These are phyloP conservation scores for Huntiella savannae DNA, from an alignment of 2,329 filamentous ascomycete genomes.

Conservation along the genomic window DNA sequence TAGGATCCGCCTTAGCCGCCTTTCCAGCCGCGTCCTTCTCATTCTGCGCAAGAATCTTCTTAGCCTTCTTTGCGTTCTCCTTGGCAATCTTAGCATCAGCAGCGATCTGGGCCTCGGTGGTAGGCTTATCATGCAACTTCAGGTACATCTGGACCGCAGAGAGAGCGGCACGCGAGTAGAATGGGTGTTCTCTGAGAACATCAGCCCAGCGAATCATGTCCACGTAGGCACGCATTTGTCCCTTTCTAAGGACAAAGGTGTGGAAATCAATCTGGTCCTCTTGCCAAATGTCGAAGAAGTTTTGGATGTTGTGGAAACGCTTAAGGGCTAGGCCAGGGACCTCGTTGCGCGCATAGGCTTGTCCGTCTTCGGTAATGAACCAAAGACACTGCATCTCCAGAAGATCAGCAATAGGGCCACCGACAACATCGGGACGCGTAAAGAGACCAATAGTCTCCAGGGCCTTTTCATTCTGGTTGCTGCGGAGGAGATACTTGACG, in stretches of 20 bases:
- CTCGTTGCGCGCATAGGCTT: conserved; percentile 66
- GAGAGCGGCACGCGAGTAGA: conserved; percentile 70
- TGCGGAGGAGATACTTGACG: conserved; percentile 88
- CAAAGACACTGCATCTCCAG: conserved; percentile 98
- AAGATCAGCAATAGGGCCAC: conserved; percentile 75
- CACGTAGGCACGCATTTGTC: conserved; percentile 83
- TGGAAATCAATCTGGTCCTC: conserved; percentile 99
- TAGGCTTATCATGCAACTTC: conserved; percentile 54
- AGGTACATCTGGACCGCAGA: conserved; percentile 68
- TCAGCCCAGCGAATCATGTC: conserved; percentile 98
- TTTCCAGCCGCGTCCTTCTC: conserved; percentile 67
- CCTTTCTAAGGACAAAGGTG: conserved; percentile 89
- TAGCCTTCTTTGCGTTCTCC: conserved; percentile 79
- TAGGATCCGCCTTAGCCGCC: conserved; percentile 62
- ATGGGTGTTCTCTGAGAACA: conserved; percentile 74
- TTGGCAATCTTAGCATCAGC: conserved; percentile 51
- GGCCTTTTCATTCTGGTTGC: conserved; percentile 73
- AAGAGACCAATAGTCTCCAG: conserved; percentile 84
- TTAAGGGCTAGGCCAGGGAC: conserved; percentile 78
- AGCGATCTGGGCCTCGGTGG: conserved; percentile 31
- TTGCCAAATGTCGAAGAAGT: conserved; percentile 93
- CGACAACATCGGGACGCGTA: conserved; percentile 74
- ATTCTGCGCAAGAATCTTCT: conserved; percentile 45
- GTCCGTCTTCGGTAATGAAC: conserved; percentile 89
- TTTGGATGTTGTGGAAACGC: conserved; percentile 70